A percentile compares a stretch with the other conserved stretches of the same genome.
Evolutionary conservation across 2,329 filamentous ascomycete genomes (phyloP).

Genomic region (Gaeumannomyces sp.): DNA sequence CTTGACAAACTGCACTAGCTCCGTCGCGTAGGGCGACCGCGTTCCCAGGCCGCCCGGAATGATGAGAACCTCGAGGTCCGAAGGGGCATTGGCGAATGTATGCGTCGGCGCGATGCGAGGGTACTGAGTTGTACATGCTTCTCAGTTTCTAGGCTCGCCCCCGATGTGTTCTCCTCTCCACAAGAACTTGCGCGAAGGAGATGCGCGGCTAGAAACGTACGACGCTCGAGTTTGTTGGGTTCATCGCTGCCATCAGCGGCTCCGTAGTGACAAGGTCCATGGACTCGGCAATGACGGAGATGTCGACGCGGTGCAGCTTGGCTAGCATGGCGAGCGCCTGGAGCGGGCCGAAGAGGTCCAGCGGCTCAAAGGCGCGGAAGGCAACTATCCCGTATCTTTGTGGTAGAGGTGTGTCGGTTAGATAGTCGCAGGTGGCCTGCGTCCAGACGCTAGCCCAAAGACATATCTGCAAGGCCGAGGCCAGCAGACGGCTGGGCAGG

Average conservation of each 20-base stretch:
- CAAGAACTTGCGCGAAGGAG: constrained; percentile 14
- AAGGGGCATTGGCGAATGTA: constrained; percentile 47
- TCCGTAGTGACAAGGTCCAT: constrained; percentile 34
- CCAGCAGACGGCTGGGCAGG: neutral
- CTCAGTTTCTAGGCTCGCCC: neutral
- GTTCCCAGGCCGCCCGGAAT: constrained; percentile 57
- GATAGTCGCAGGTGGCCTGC: neutral
- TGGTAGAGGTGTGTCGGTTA: neutral
- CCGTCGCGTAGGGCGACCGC: constrained; percentile 25
- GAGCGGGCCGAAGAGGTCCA: constrained; percentile 41
- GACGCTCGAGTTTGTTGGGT: constrained; percentile 29
- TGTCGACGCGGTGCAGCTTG: constrained; percentile 27
- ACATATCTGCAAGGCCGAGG: neutral
- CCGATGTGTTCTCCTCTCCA: neutral
- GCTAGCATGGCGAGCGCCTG: constrained; percentile 38
- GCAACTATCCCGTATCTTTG: constrained; percentile 30
- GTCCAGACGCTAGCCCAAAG: neutral
- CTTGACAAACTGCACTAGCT: constrained; percentile 33
- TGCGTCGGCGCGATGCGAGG: constrained; percentile 28
- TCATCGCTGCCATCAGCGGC: constrained; percentile 20
- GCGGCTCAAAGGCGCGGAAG: constrained; percentile 37
- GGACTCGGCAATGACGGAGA: constrained; percentile 35
- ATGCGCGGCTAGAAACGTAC: constrained; percentile 21
- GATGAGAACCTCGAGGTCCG: constrained; percentile 55
- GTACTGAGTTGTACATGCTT: neutral